Evolutionary conservation across 75 land plant species (phyloP), one percentile per base, ranked within the genome.

Genomic region (Ceratopteris richardii): DNA sequence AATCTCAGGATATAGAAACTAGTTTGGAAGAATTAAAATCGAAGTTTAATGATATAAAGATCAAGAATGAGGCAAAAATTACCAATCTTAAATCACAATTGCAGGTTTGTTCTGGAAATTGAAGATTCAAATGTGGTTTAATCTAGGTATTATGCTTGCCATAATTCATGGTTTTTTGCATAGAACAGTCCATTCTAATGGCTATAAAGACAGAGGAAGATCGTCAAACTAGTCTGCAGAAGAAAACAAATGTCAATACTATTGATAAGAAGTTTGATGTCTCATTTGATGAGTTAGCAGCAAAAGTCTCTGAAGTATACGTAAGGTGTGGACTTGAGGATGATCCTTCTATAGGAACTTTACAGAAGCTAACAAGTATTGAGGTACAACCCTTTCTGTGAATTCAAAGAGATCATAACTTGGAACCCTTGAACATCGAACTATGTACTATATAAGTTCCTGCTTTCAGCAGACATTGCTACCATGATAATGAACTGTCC

Each of bases 341-440:
- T 20, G 73, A 70, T 31, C 73, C 73, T 14, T 60, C 64, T 23
- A 54, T 70, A 24, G 66, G 66, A 22, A 29, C 64, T 17, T 50
- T 70, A 6, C 73, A 70, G 47, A 62, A 54, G 73, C 73, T 70
- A 30, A 63, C 73, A 21, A 70, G 48, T 56, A 70, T 70, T 56
- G 73, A 70, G 73, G 73, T 70, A 46, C 3, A 33, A 33, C 9
- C n/a, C n/a, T n/a, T n/a, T n/a, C n/a, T n/a, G n/a, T n/a, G n/a
- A n/a, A n/a, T n/a, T n/a, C n/a, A n/a, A n/a, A n/a, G n/a, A n/a
- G n/a, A n/a, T n/a, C n/a, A n/a, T n/a, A n/a, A n/a, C n/a, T n/a
- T n/a, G n/a, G n/a, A n/a, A n/a, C n/a, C n/a, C n/a, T n/a, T n/a
- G n/a, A n/a, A n/a, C n/a, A n/a, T n/a, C n/a, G n/a, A n/a, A n/a